Evolutionary conservation across 2,329 filamentous ascomycete genomes (phyloP).

Genomic region (Alternaria sp.): DNA sequence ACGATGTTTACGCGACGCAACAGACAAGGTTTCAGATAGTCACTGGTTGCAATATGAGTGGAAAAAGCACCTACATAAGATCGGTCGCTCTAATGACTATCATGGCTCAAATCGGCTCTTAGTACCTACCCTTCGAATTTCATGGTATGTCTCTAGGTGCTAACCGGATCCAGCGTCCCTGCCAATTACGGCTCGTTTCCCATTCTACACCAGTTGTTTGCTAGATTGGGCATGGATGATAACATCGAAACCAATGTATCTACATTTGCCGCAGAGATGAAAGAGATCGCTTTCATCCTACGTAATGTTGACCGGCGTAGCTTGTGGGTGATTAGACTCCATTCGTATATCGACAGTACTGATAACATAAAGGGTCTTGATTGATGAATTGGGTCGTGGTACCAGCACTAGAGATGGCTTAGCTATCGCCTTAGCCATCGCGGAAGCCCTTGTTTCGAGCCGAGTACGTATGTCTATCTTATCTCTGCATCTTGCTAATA

Average conservation of each 20-base stretch:
- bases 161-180: constrained; percentile 64
- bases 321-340: constrained; percentile 52
- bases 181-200: constrained; percentile 84
- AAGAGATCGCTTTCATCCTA: constrained; percentile 92
- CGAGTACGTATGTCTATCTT: constrained; percentile 35
- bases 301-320: constrained; percentile 80
- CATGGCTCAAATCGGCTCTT: constrained; percentile 93
- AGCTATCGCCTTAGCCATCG: constrained; percentile 87
- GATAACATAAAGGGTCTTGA: constrained; percentile 63
- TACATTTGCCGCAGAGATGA: constrained; percentile 94
- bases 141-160: not conserved
- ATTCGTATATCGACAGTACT: not conserved
- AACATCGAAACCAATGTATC: constrained; percentile 90
- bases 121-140: constrained; percentile 49
- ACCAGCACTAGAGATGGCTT: constrained; percentile 90
- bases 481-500: constrained; percentile 1
- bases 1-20: constrained; percentile 85
- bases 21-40: constrained; percentile 89
- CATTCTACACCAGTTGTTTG: constrained; percentile 83
- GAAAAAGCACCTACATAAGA: constrained; percentile 92
- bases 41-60: constrained; percentile 98
- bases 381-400: constrained; percentile 91
- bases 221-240: constrained; percentile 85
- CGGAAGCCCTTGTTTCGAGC: constrained; percentile 84
- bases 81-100: constrained; percentile 83